Conservation (phyloP, 768 basidiomycete genomes). For the Inosperma sp. region DNA sequence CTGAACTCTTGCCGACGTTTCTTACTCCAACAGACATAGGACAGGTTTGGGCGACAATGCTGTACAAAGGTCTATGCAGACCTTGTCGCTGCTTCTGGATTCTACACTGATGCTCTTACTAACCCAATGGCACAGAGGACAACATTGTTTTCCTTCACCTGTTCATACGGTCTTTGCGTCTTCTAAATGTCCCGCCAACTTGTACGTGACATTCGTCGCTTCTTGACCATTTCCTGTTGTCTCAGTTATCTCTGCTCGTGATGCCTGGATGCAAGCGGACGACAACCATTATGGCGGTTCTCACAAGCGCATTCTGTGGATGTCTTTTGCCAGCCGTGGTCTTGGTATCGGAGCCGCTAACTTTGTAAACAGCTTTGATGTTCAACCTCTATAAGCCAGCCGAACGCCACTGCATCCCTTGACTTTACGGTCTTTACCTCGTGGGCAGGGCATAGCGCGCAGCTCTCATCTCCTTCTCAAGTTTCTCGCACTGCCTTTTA, state of each 20-base stretch:
- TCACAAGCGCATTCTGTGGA: slow-evolving; percentile 44
- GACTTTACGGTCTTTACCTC: too few relatives aligned
- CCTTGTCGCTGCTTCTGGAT: slow-evolving; percentile 32
- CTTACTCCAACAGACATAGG: slow-evolving; percentile 51
- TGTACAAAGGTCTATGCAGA: slow-evolving; percentile 39
- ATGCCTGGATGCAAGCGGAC: slow-evolving; percentile 50
- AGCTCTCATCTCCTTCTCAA: too few relatives aligned
- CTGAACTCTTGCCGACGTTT: too few relatives aligned
- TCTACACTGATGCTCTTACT: slow-evolving; percentile 30
- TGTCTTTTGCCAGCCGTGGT: slow-evolving; percentile 43
- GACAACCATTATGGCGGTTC: slow-evolving; percentile 40
- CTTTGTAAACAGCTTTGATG: too few relatives aligned
- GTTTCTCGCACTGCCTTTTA: too few relatives aligned
- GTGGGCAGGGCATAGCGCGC: too few relatives aligned
- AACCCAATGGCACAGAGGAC: slow-evolving; percentile 20
- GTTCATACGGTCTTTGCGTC: slow-evolving; percentile 21
- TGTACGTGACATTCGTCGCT: slow-evolving; percentile 14
- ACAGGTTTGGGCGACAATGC: slow-evolving; percentile 46
- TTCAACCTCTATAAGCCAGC: too few relatives aligned
- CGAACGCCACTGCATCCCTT: too few relatives aligned
- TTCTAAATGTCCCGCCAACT: slow-evolving; percentile 23
- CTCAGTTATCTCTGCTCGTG: slow-evolving; percentile 38
- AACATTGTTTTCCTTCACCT: slow-evolving; percentile 25
- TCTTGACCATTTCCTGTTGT: not conserved
- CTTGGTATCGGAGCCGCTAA: slow-evolving; percentile 38